Conservation (phyloP, 257 asterid species). For the Euphrasia confusa region DNA sequence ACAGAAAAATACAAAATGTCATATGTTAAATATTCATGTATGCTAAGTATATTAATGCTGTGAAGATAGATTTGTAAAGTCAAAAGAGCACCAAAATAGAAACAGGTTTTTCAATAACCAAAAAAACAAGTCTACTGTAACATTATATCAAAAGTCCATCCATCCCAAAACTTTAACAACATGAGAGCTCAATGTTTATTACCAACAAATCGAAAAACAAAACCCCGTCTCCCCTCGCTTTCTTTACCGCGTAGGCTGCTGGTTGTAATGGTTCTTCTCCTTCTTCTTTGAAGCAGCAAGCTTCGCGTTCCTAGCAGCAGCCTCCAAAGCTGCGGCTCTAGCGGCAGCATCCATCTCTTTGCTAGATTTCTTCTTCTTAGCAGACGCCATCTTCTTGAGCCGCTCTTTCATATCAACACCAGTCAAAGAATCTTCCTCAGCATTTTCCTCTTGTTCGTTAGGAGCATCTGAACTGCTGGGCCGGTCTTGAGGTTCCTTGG, state of each 20-base stretch:
- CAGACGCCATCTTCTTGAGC: slow-evolving; percentile 66
- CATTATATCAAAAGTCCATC: slow-evolving; percentile 29
- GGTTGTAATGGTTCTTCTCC: slow-evolving; percentile 94
- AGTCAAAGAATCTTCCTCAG: slow-evolving; percentile 43
- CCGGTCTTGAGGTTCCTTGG: slow-evolving; percentile 54
- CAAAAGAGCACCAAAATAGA: slow-evolving; percentile 25
- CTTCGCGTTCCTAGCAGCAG: slow-evolving; percentile 87
- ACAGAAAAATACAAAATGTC: too few species aligned
- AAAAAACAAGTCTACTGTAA: slow-evolving; percentile 27
- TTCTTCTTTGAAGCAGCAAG: slow-evolving; percentile 92
- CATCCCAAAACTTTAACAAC: slow-evolving; percentile 23
- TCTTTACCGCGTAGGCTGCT: slow-evolving; percentile 73
- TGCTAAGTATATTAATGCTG: too few species aligned
- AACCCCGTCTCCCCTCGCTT: slow-evolving; percentile 22
- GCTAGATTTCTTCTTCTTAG: slow-evolving; percentile 79
- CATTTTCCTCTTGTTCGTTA: slow-evolving; percentile 40
- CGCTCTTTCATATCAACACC: slow-evolving; percentile 63
- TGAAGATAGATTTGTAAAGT: neutral
- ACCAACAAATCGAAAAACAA: slow-evolving; percentile 13
- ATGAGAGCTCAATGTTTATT: slow-evolving; percentile 35
- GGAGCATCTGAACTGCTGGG: slow-evolving; percentile 37
- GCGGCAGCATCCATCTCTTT: slow-evolving; percentile 89
- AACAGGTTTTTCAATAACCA: slow-evolving; percentile 13
- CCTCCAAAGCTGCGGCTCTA: slow-evolving; percentile 82
- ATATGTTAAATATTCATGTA: slow-evolving; percentile 36